Base-by-base conservation (phyloP, 345 rosid species). In the Ailanthus altissimus region DNA sequence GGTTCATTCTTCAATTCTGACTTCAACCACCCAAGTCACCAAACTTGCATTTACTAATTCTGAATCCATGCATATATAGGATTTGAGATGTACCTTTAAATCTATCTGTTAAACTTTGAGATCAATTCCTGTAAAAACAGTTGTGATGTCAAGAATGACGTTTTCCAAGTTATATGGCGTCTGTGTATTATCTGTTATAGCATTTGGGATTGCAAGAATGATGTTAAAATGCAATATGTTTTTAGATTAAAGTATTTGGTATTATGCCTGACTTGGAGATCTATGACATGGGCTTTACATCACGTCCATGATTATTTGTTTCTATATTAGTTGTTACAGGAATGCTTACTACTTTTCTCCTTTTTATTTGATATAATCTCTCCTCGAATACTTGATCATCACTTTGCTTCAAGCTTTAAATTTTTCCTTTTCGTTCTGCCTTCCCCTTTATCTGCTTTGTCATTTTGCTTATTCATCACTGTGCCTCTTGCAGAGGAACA, bases 401-500 rank as follows among this genome's bases (percentile, higher is more conserved):
- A 64, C 71, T 42, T 16, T 18, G 18, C 11, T 53, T 13, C 45
- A 14, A 53, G 32, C 62, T 51, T 65, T 51, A 57, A 10, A 8
- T 64, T 75, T 59, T 67, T n/a, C 9, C 43, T 20, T 13, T 38
- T 80, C 60, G 63, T 60, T 66, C 0, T 23, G 56, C 70, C 16
- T 18, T 20, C 5, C 8, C 43, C 32, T 32, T 64, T 14, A 40
- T 75, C 11, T 76, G 59, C 57, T 70, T 61, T 20, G 47, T 59
- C 32, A 6, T 61, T 28, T 16, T 25, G 28, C 46, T 32, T 20
- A 25, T 45, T 58, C 43, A 11, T 77, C 51, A 73, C 49, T 20
- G 2, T 73, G 42, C 78, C 32, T 76, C 73, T 78, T 79, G 81
- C 90, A 96, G 99, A 90, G 86, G 87, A 96, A 96, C 83, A 96